These are phyloP conservation scores for Crithidia acanthocephali DNA, from an alignment of 208 protist species.

Conservation along the genomic window DNA sequence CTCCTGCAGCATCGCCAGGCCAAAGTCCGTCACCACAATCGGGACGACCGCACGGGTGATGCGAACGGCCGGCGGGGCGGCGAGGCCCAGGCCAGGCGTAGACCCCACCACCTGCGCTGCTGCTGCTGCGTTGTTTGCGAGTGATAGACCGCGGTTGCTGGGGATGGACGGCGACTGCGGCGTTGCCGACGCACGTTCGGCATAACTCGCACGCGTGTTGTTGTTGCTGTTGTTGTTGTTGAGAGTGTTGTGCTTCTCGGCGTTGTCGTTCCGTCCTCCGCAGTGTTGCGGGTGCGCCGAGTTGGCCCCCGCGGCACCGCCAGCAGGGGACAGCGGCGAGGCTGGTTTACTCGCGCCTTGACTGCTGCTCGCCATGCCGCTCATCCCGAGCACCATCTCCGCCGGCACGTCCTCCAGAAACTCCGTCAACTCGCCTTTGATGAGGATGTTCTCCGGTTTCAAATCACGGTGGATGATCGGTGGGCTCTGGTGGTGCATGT, in stretches of 20 bases:
- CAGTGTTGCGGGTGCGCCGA: too few species aligned
- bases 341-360: background rate
- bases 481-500: conserved; percentile 89
- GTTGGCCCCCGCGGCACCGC: background rate
- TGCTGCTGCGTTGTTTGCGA: background rate
- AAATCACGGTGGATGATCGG: conserved; percentile 98
- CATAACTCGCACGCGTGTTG: background rate
- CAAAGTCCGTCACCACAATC: conserved; percentile 88
- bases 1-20: conserved; percentile 68
- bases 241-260: background rate
- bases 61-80: conserved; percentile 25
- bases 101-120: background rate
- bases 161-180: conserved; percentile 6
- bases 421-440: conserved; percentile 47
- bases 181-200: background rate
- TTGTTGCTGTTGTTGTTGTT: background rate
- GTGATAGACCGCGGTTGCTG: background rate
- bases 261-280: background rate
- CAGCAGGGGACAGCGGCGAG: background rate
- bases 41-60: conserved; percentile 61
- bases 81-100: background rate
- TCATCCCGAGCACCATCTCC: background rate
- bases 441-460: conserved; percentile 96
- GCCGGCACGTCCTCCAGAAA: conserved; percentile 24
- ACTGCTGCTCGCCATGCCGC: background rate